A percentile compares a stretch with the other conserved stretches of the same genome.
phyloP scores from a whole-genome alignment of 192 early-diverging fungal species.

The Rhizoclosmatium sp. region DNA sequence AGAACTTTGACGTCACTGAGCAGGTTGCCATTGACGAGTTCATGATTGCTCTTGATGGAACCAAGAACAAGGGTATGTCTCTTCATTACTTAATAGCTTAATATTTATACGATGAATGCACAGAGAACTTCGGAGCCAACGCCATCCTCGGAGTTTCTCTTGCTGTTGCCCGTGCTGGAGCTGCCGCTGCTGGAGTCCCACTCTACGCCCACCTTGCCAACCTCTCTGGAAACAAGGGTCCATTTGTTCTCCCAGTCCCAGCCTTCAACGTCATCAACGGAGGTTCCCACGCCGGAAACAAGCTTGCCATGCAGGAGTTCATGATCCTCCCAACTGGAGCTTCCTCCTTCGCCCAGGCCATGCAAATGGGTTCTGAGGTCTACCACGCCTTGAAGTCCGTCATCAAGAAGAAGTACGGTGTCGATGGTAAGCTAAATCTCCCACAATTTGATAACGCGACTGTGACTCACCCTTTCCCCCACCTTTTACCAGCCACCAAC shows the following conservation, averaged over 20 bases:
- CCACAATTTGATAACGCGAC: neutral
- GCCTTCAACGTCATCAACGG: conserved; percentile 99
- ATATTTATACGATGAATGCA: neutral
- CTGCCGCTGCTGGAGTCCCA: conserved; percentile 85
- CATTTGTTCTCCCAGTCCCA: conserved; percentile 94
- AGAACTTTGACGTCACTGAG: conserved; percentile 84
- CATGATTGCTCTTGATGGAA: conserved; percentile 91
- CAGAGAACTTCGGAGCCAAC: conserved; percentile 92
- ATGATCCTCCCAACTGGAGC: conserved; percentile 99
- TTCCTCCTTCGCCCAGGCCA: conserved; percentile 89
- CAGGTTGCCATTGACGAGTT: conserved; percentile 92
- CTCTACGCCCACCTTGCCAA: conserved; percentile 96
- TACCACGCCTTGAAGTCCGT: conserved; percentile 96
- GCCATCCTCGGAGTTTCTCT: conserved; percentile 98
- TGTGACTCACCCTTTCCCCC: conserved; percentile 9
- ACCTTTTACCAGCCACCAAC: conserved; percentile 76
- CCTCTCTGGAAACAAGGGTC: conserved; percentile 80
- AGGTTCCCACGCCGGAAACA: conserved; percentile 99
- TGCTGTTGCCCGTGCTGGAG: conserved; percentile 94
- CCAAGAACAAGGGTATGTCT: conserved; percentile 83
- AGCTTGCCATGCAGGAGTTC: conserved; percentile 99
- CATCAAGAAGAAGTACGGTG: conserved; percentile 99
- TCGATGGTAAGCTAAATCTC: conserved; percentile 65
- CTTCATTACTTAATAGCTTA: neutral
- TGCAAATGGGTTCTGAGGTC: conserved; percentile 97